phyloP scores from a whole-genome alignment of 257 asterid species.

The Forsythia suspensa region DNA sequence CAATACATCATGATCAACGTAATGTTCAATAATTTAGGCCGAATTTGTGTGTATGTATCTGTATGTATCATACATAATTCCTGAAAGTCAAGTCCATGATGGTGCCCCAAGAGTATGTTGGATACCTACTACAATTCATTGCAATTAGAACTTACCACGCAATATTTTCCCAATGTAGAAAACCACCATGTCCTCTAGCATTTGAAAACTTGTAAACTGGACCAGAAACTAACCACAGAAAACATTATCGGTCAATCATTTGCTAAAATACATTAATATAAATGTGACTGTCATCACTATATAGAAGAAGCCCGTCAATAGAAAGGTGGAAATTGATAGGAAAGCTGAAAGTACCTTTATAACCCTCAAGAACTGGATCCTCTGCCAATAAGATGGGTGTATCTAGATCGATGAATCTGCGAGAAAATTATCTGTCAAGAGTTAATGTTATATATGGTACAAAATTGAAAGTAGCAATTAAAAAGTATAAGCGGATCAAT shows the following conservation, averaged over 20 bases:
- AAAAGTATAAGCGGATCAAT: not conserved
- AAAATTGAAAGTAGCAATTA: not conserved
- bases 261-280: not conserved
- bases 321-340: constrained; percentile 7
- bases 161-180: constrained; percentile 71
- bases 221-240: constrained; percentile 57
- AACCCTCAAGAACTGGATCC: constrained; percentile 89
- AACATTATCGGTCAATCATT: constrained; percentile 17
- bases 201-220: constrained; percentile 76
- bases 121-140: not conserved
- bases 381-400: constrained; percentile 85
- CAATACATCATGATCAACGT: not conserved
- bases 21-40: not conserved
- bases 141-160: constrained; percentile 45
- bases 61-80: not conserved
- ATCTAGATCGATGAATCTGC: constrained; percentile 82
- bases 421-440: constrained; percentile 15
- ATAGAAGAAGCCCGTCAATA: not conserved
- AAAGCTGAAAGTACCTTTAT: constrained; percentile 58
- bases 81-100: not conserved
- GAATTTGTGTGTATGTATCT: not conserved
- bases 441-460: not conserved
- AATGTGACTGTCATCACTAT: not conserved
- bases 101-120: not conserved
- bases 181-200: constrained; percentile 92